Evolutionary conservation across 768 basidiomycete genomes (phyloP), one percentile per base, ranked within the genome.

Genomic region (Pleurotus ostreatus): DNA sequence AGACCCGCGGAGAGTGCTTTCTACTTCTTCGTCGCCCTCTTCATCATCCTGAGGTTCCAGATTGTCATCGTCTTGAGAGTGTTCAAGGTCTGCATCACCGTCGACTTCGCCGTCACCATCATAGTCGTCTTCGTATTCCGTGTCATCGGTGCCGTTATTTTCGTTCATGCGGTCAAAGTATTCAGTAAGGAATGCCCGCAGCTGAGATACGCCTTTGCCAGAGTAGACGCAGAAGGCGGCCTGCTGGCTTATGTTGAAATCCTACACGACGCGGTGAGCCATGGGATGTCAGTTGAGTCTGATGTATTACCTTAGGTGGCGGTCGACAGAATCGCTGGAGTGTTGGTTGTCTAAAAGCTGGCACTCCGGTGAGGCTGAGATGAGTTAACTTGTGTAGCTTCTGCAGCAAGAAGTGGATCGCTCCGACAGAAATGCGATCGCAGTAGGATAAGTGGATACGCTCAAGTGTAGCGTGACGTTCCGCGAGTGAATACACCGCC

Each of bases 381-480:
- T 99, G 97, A 1, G 93, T 97, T 26, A 99, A 76, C 62, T 91
- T 90, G 65, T 85, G 85, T n/a, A 98, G 79, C 65, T 88, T 87
- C 66, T 89, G 86, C 43, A 99, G 80, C 45, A 99, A 80, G 69
- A 88, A 92, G 65, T 95, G 89, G 48, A 98, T 83, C 15, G 94
- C 94, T 74, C 87, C 81, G 62, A 98, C 91, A 5, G 90, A 85
- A 55, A 99, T 89, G 65, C 95, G 91, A 68, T 97, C 93, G 70
- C 97, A 99, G 67, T 98, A 98, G 2, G 94, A 97, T 48, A 99
- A 77, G 71, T 99, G 97, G 18, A 99, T 93, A 40, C 97, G 88
- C 68, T 99, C 97, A 20, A 98, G 79, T 7, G 92, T 88, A 25
- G 84, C 83, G 63, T 92, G 85, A 13, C 93, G 83, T 59, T 93